These are phyloP conservation scores for Darksidea phi DNA, from an alignment of 495 filamentous ascomycete genomes.

Conservation along the genomic window DNA sequence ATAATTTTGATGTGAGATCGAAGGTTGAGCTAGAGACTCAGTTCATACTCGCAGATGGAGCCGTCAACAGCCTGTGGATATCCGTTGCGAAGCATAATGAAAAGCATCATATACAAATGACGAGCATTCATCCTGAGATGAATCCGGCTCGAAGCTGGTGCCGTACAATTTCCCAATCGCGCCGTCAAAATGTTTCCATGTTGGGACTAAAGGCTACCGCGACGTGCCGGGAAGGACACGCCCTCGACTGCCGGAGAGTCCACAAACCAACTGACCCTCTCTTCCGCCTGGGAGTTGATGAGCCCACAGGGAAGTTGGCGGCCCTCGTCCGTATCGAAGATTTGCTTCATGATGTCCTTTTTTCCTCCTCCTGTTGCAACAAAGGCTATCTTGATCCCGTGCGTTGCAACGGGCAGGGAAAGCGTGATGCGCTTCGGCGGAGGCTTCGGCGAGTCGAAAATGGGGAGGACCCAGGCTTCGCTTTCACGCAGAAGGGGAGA, in stretches of 20 bases:
- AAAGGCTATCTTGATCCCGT: slow-evolving; percentile 81
- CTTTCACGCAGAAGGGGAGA: slow-evolving; percentile 84
- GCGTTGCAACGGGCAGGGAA: slow-evolving; percentile 82
- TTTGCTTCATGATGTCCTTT: slow-evolving; percentile 85
- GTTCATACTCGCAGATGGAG: slow-evolving; percentile 14
- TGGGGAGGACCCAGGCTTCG: slow-evolving; percentile 87
- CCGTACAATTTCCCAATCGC: too few species aligned
- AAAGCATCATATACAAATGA: not conserved
- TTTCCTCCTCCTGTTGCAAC: slow-evolving; percentile 86
- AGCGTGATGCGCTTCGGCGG: slow-evolving; percentile 88
- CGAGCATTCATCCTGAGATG: not conserved
- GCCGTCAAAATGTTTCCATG: too few species aligned
- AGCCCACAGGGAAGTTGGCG: slow-evolving; percentile 75
- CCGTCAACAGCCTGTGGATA: slow-evolving; percentile 30
- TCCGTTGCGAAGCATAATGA: slow-evolving; percentile 32
- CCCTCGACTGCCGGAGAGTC: slow-evolving; percentile 80
- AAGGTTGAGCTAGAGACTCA: not conserved
- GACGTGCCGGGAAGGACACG: slow-evolving; percentile 67
- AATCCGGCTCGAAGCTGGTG: too few species aligned
- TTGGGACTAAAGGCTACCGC: slow-evolving; percentile 53
- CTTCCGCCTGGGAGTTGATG: slow-evolving; percentile 77
- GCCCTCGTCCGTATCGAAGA: slow-evolving; percentile 79
- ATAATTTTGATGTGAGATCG: too few species aligned
- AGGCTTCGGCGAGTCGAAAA: slow-evolving; percentile 91
- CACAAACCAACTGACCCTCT: slow-evolving; percentile 93